Conservation (phyloP, 129 eudicot species). For the Solidago caesia region DNA sequence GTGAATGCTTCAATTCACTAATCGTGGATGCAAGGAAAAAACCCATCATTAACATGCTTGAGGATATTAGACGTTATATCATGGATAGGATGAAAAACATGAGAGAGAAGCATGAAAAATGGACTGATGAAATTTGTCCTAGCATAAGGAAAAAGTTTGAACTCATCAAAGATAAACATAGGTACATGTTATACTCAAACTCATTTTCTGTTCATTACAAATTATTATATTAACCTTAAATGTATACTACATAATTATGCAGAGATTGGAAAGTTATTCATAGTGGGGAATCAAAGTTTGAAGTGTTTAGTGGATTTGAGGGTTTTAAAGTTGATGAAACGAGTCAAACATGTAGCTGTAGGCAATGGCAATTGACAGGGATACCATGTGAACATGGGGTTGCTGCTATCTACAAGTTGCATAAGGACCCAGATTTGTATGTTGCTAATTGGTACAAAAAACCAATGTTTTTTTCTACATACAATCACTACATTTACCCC, state of each 20-base stretch:
- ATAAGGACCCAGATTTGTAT: not conserved
- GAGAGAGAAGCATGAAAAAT: too few relatives aligned
- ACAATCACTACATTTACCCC: not conserved
- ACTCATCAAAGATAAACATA: too few relatives aligned
- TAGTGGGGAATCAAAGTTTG: not conserved
- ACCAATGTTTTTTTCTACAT: too few relatives aligned
- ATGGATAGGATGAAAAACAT: not conserved
- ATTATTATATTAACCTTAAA: not conserved
- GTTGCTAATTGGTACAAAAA: too few relatives aligned
- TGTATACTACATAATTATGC: not conserved
- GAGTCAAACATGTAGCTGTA: not conserved
- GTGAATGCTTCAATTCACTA: not conserved
- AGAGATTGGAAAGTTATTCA: not conserved
- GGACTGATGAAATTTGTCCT: not conserved
- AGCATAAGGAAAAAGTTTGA: not conserved
- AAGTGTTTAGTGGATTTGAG: not conserved
- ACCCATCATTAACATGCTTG: not conserved
- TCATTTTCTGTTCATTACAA: too few relatives aligned
- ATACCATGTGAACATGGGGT: not conserved
- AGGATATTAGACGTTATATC: not conserved
- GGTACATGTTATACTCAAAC: not conserved
- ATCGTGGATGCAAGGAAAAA: not conserved
- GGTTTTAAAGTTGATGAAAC: not conserved
- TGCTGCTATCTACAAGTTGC: not conserved
- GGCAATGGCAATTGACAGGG: not conserved